A percentile compares a stretch with the other conserved stretches of the same genome.
phyloP scores from a whole-genome alignment of 2,329 filamentous ascomycete genomes.

The Sclerotinia glacialis region DNA sequence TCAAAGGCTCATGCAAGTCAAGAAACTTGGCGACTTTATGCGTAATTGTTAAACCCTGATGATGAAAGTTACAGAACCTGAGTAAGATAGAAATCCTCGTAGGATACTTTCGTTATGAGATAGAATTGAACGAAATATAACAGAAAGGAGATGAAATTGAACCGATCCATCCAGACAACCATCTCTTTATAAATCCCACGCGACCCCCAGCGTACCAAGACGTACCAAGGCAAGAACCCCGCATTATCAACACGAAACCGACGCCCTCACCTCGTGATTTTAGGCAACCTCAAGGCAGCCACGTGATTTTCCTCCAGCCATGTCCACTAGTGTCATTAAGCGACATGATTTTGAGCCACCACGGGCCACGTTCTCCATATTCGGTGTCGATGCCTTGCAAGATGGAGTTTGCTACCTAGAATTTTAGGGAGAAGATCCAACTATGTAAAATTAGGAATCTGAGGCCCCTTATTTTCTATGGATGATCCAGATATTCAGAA shows the following conservation, averaged over 20 bases:
- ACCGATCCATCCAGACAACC: not conserved
- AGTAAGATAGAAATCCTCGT: not conserved
- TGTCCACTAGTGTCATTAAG: not conserved
- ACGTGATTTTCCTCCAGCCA: not conserved
- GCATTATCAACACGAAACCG: not conserved
- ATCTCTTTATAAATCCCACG: slow-evolving; percentile 1
- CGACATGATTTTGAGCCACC: not conserved
- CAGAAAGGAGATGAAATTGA: too few species aligned
- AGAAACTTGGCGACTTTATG: not conserved
- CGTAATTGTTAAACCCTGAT: not conserved
- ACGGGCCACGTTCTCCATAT: not conserved
- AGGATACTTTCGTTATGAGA: too few species aligned
- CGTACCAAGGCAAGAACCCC: not conserved
- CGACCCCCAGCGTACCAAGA: not conserved
- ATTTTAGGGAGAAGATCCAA: not conserved
- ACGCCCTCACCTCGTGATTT: slow-evolving; percentile 12
- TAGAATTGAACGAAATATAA: not conserved
- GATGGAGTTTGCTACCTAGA: not conserved
- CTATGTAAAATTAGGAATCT: not conserved
- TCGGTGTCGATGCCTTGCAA: not conserved
- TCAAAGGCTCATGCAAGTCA: not conserved
- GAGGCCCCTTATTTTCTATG: too few species aligned
- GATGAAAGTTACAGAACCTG: not conserved
- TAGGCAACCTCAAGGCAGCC: slow-evolving; percentile 12
- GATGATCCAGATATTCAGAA: not conserved